These are phyloP conservation scores for Cryptococcus neoformans DNA, from an alignment of 1,284 basidiomycete species.

Conservation along the genomic window DNA sequence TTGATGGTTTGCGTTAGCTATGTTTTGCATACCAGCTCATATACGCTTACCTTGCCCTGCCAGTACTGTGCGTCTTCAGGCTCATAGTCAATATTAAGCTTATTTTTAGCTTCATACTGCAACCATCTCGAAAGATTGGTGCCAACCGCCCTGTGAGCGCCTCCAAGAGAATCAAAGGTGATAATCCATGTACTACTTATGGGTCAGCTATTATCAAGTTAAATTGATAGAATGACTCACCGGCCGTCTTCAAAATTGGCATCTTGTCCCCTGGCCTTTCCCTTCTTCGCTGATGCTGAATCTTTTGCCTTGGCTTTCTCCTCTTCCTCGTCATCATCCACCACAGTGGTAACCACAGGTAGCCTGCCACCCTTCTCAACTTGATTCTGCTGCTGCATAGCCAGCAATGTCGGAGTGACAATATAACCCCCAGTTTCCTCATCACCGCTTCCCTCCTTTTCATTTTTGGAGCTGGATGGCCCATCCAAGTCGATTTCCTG, in stretches of 20 bases:
- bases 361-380: constrained; percentile 1
- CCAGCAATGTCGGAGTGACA: too few species aligned
- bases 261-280: constrained; percentile 1
- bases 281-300: background rate
- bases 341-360: too few species aligned
- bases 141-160: constrained; percentile 62
- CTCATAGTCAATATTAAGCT: constrained; percentile 53
- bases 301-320: constrained; percentile 1
- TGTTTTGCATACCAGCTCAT: constrained; percentile 39
- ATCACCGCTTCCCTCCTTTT: too few species aligned
- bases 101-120: constrained; percentile 72
- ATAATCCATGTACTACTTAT: constrained; percentile 67
- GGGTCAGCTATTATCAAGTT: background rate
- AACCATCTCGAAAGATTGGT: constrained; percentile 69
- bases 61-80: constrained; percentile 48
- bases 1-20: background rate
- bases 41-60: constrained; percentile 25
- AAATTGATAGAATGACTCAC: constrained; percentile 15
- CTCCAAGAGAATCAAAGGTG: constrained; percentile 82
- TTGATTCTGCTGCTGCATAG: background rate
- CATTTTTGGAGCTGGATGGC: background rate
- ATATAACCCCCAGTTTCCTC: too few species aligned
- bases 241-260: constrained; percentile 1
- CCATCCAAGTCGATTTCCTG: too few species aligned
- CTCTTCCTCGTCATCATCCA: background rate